Evolutionary conservation across 1,284 basidiomycete genomes (phyloP).

Genomic region (Pterula multifida): DNA sequence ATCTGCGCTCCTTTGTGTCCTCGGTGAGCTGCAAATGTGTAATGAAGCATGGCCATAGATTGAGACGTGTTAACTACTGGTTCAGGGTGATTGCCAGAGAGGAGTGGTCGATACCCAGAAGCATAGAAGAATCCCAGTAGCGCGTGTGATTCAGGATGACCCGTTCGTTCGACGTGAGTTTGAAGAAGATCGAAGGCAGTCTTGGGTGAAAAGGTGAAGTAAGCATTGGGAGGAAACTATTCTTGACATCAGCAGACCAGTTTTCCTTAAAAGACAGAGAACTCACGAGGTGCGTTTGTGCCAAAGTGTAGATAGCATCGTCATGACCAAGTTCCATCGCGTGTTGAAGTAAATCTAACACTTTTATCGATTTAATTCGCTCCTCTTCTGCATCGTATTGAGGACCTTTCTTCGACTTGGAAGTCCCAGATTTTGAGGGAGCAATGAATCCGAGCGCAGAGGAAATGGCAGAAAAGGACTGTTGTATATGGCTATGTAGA

Average conservation of each 20-base stretch:
- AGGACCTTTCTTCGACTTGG: background rate
- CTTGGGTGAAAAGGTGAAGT: slow-evolving; percentile 48
- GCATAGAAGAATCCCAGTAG: slow-evolving; percentile 80
- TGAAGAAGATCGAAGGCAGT: slow-evolving; percentile 50
- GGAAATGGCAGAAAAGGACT: background rate
- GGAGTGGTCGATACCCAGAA: slow-evolving; percentile 67
- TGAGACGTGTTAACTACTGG: background rate
- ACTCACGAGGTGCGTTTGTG: slow-evolving; percentile 60
- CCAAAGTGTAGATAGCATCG: slow-evolving; percentile 67
- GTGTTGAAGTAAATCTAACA: slow-evolving; percentile 65
- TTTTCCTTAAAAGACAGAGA: slow-evolving; percentile 7
- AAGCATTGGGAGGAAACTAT: slow-evolving; percentile 61
- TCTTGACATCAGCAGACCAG: slow-evolving; percentile 3
- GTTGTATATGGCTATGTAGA: background rate
- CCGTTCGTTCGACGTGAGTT: slow-evolving; percentile 51
- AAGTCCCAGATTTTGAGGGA: background rate
- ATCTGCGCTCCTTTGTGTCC: slow-evolving; percentile 84
- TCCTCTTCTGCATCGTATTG: background rate
- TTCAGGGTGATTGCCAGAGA: slow-evolving; percentile 52
- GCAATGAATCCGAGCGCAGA: background rate
- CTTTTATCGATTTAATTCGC: slow-evolving; percentile 38
- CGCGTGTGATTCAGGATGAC: slow-evolving; percentile 77
- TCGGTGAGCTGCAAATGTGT: slow-evolving; percentile 86
- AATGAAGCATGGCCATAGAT: slow-evolving; percentile 70
- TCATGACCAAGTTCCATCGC: slow-evolving; percentile 68